Base-by-base conservation (phyloP, 345 rosid genomes). In the Leavenworthia alabamica region DNA sequence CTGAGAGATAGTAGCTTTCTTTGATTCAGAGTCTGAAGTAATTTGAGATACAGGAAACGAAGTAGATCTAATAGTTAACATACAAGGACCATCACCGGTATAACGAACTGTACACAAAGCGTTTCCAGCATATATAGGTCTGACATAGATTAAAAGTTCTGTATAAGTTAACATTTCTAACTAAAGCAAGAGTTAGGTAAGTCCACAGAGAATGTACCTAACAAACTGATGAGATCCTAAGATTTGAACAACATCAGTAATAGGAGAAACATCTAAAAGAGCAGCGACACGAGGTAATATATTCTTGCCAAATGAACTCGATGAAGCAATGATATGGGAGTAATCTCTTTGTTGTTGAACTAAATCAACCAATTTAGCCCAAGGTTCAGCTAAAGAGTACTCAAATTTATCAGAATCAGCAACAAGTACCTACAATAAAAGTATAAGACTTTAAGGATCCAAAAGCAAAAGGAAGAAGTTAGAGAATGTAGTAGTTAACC, bases 61-160 rank as follows among this genome's bases (percentile, higher is more conserved):
- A 48, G 97, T 86, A 8, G 90, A 47, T 83, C 99, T 78, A 58
- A 93, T 68, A 28, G 90, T 78, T 79, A 93, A 71, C 75, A 93
- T 41, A 72, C 99, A 93, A 64, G 99, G 99, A 33, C 68, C 62
- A 0, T 45, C 66, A 71, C 99, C 99, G 43, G 80, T 79, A 57
- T 93, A 93, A 56, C 71, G 78, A 51, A 90, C 90, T 33, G 83
- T 82, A 74, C 90, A 89, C 36, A 93, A 86, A 2, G 96, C 99
- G 71, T 93, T 93, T 76, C 99, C 99, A 8, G 99, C 99, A 79
- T 90, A 93, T 66, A 93, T 90, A 50, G 99, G 99, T 83, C 99
- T 93, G 82, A 39, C 45, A 66, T 48, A 48, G 37, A 56, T 33
- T 1, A 0, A 71, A 71, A 64, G 14, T 55, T 64, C 27, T 0